Conservation (phyloP, 352 stramenopile species). For the Phytopythium mirpurense region DNA sequence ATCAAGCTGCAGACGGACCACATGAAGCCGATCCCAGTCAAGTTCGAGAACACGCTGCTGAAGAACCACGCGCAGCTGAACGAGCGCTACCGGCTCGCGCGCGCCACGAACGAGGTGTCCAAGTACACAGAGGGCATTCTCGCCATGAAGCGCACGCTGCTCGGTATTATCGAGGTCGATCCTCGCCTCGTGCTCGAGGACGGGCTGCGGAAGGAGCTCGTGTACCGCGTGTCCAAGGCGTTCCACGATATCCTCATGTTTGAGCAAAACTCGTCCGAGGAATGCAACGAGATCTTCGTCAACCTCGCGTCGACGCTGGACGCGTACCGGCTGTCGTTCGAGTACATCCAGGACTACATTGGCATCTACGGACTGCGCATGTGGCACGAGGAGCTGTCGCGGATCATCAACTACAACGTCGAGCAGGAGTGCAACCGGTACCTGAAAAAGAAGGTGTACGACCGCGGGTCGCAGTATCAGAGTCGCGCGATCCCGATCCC, state of each 20-base stretch:
- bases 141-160: slow-evolving; percentile 92
- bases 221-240: slow-evolving; percentile 83
- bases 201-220: slow-evolving; percentile 92
- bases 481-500: slow-evolving; percentile 91
- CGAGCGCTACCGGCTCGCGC: slow-evolving; percentile 89
- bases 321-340: slow-evolving; percentile 88
- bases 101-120: slow-evolving; percentile 93
- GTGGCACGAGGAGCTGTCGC: slow-evolving; percentile 93
- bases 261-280: slow-evolving; percentile 76
- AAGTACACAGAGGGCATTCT: slow-evolving; percentile 95
- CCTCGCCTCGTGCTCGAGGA: slow-evolving; percentile 92
- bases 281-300: slow-evolving; percentile 83
- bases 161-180: slow-evolving; percentile 94
- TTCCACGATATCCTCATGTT: slow-evolving; percentile 88
- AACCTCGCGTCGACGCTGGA: slow-evolving; percentile 84
- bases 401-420: slow-evolving; percentile 96
- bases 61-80: slow-evolving; percentile 91
- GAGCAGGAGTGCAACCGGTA: slow-evolving; percentile 95
- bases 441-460: slow-evolving; percentile 93
- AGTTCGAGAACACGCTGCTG: slow-evolving; percentile 91
- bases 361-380: slow-evolving; percentile 93
- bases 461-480: slow-evolving; percentile 88
- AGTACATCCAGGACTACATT: slow-evolving; percentile 97
- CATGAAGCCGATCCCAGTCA: slow-evolving; percentile 89
- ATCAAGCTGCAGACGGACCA: slow-evolving; percentile 91